Evolutionary conservation across 345 rosid genomes (phyloP), one percentile per base, ranked within the genome.

Genomic region (Pugionium dolabratum): DNA sequence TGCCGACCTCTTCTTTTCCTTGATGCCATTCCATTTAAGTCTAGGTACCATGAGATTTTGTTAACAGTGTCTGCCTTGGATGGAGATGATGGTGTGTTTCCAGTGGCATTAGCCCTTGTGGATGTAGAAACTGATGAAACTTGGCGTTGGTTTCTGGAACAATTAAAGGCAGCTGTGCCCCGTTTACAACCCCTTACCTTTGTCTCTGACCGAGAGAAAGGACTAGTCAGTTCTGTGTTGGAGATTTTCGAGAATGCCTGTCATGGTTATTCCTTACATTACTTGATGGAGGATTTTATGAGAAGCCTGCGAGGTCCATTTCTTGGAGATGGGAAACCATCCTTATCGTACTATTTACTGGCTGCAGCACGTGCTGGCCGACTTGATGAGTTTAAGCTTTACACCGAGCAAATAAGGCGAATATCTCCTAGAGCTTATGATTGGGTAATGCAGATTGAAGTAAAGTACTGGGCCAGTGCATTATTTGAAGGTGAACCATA

Each of bases 1-100:
- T 93, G 98, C 53, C 81, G 97, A n/a, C 98, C 90, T 0, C 85
- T 93, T 75, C 72, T 93, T 68, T 90, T 88, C 71, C 94, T 93
- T 42, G 97, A 90, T 62, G 80, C 91, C 34, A 80, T 79, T 18
- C 71, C 83, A 1, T 54, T 93, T 58, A 88, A 81, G 76, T 90
- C 96, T 59, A 86, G 86, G 75, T 85, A 82, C 69, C 88, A 86
- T 50, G 98, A 90, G 82, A 63, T 82, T 40, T 66, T 93, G 81
- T 79, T 93, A 75, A 85, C 79, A 1, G 98, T 91, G 30, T 83
- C 88, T 72, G 91, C 91, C 41, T 64, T 89, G 48, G 98, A 93
- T 81, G 98, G 93, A 31, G 86, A 90, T 63, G 94, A 90, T 62
- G 80, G 78, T 18, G 56, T 76, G 74, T 86, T 85, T 74, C 98